phyloP scores from a whole-genome alignment of 2,329 filamentous ascomycete genomes.

The Sarocladium strictum region DNA sequence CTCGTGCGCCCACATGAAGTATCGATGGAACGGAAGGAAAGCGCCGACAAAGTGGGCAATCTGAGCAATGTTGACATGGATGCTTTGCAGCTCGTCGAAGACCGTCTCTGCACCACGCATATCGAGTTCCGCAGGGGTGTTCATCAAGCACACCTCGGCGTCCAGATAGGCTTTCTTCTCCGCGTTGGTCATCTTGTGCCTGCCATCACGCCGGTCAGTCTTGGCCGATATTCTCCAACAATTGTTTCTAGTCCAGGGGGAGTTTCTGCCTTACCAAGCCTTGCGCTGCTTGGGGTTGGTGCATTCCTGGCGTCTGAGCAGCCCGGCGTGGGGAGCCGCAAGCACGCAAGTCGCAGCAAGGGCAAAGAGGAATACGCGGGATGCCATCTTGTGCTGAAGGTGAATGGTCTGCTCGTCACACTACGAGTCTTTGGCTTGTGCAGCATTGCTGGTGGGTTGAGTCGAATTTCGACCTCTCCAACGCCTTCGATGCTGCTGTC shows the following conservation, averaged over 20 bases:
- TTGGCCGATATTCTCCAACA: not conserved
- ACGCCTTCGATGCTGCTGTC: not conserved
- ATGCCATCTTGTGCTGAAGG: not conserved
- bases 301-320: slow-evolving; percentile 3
- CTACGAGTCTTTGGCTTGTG: not conserved
- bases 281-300: slow-evolving; percentile 7
- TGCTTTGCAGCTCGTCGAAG: slow-evolving; percentile 7
- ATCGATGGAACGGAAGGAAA: slow-evolving; percentile 3
- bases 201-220: not conserved
- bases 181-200: slow-evolving; percentile 6
- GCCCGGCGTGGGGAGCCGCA: not conserved
- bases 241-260: not conserved
- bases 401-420: not conserved
- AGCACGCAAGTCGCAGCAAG: not conserved
- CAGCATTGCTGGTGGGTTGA: not conserved
- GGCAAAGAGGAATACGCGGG: not conserved
- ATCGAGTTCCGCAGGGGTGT: slow-evolving; percentile 1
- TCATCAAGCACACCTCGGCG: slow-evolving; percentile 5
- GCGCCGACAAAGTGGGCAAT: slow-evolving; percentile 7
- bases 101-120: slow-evolving; percentile 1
- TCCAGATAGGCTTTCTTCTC: slow-evolving; percentile 8
- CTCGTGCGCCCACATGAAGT: slow-evolving; percentile 9
- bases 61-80: slow-evolving; percentile 6
- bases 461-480: not conserved
- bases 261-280: not conserved